These are phyloP conservation scores for Lathyrus oleraceus DNA, from an alignment of 306 rosid species.

Conservation along the genomic window DNA sequence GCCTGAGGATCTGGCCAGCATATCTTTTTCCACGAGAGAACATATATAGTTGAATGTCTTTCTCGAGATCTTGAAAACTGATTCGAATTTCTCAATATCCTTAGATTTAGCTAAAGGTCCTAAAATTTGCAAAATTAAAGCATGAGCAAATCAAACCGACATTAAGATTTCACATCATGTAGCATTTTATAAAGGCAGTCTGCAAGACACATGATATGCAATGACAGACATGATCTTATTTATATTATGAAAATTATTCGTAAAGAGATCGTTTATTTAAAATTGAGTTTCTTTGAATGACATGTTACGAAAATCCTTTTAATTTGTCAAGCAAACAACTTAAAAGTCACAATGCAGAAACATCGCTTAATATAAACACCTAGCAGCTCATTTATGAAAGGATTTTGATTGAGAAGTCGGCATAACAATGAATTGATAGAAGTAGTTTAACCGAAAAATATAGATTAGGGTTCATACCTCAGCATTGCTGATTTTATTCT, in stretches of 20 bases:
- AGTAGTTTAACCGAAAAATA: background rate
- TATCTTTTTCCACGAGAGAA: constrained; percentile 72
- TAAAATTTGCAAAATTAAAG: constrained; percentile 40
- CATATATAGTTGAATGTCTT: constrained; percentile 83
- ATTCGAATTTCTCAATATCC: constrained; percentile 60
- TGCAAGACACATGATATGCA: constrained; percentile 17
- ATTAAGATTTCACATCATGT: constrained; percentile 5
- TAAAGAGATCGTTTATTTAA: background rate
- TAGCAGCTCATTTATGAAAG: background rate
- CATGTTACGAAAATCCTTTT: background rate
- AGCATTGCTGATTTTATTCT: constrained; percentile 3
- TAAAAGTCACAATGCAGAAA: background rate
- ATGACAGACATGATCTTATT: no score
- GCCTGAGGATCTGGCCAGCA: constrained; percentile 62
- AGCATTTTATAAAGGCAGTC: background rate
- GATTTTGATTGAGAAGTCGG: constrained; percentile 22
- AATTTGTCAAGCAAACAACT: constrained; percentile 6
- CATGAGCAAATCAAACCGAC: constrained; percentile 1
- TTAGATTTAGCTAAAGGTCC: constrained; percentile 67
- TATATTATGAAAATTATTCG: no score
- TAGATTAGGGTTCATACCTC: constrained; percentile 12
- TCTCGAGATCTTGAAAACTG: constrained; percentile 74
- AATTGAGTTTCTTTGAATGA: background rate
- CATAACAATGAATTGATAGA: constrained; percentile 4
- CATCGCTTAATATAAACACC: background rate